These are phyloP conservation scores for Mortierella sp. DNA, from an alignment of 371 early-diverging fungal species.

Conservation along the genomic window DNA sequence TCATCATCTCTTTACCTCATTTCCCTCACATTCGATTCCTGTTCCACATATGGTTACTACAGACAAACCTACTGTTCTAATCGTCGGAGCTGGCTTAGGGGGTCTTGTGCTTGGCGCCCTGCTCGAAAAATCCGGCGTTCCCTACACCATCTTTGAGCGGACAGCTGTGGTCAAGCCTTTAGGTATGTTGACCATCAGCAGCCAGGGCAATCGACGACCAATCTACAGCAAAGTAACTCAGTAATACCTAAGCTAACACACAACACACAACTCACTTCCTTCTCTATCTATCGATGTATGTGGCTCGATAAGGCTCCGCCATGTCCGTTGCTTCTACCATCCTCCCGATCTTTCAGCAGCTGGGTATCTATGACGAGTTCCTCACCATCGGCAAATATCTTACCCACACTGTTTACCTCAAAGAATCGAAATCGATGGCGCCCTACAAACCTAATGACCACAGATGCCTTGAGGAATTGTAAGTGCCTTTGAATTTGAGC, in stretches of 20 bases:
- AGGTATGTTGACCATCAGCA: no score
- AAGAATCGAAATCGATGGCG: neutral
- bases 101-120: neutral
- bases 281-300: neutral
- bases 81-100: neutral
- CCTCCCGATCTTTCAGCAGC: neutral
- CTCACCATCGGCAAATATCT: neutral
- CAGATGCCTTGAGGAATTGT: neutral
- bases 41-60: neutral
- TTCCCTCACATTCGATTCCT: neutral
- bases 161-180: neutral
- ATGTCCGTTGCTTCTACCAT: neutral
- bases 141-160: neutral
- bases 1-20: neutral
- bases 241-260: neutral
- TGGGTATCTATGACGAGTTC: neutral
- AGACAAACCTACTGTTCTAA: neutral
- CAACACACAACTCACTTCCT: neutral
- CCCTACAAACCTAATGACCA: neutral
- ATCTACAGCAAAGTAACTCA: neutral
- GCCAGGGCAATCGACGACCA: no score
- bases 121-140: neutral
- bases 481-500: neutral
- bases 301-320: neutral
- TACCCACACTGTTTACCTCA: neutral